Base-by-base conservation (phyloP, 805 yeast genomes). In the Wickerhamomyces rabaulensis region DNA sequence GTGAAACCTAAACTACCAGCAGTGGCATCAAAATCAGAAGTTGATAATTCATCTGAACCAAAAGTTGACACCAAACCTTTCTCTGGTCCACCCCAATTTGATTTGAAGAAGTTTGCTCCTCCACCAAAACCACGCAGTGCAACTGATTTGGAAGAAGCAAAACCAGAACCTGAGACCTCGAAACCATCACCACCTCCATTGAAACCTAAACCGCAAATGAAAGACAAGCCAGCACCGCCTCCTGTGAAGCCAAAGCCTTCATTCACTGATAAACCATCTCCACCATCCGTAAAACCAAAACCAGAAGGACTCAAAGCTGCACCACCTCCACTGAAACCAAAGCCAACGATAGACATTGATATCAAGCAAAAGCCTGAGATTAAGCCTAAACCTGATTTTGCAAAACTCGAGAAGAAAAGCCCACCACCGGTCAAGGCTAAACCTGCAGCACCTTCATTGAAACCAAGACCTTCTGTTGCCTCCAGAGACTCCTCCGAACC, bases 131-230 rank as follows among this genome's bases (percentile, higher is more conserved):
- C 39, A 20, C 13, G 8, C 16, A 20, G 23, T 2, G 23, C 16
- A 3, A 10, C 39, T 12, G 21, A 16, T 16, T 16, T 19, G 7
- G 37, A 16, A 16, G 20, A 33, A 17, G 2, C 36, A 33, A 9
- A 33, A 8, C 15, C 9, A 8, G 10, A 21, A 15, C 12, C 39
- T 9, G 15, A 27, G 22, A 2, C 16, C 1, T 16, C 27, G 15
- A 21, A 38, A 35, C 7, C 15, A 2, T 48, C 54, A 8, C 63
- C 64, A 9, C 67, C 68, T 17, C 52, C 50, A 10, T 50, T 62
- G 4, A 61, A 60, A 41, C 63, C 66, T 6, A 64, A 62, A 44
- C 65, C 66, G 3, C 50, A 48, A 17, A 42, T 26, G 17, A 13
- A 15, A 12, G 23, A 10, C 7, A 29, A 20, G 27, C 22, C 50